Percentiles rank a stretch among this genome's conserved stretches.
These are phyloP conservation scores for Amanita fuliginea DNA, from an alignment of 768 basidiomycete species.

Conservation along the genomic window DNA sequence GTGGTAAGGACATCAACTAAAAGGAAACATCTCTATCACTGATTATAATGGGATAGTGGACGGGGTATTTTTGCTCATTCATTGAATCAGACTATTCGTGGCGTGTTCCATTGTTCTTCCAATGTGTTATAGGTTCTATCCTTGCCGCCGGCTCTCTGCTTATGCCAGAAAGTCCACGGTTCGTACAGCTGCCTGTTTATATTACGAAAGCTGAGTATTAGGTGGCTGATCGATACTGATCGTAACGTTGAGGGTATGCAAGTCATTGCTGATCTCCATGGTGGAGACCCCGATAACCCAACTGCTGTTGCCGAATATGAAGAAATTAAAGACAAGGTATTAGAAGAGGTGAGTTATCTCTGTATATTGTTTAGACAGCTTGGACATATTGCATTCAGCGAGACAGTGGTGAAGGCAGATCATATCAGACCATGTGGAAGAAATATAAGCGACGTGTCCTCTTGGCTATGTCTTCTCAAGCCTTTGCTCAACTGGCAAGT, in stretches of 20 bases:
- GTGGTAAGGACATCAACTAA: slow-evolving; percentile 38
- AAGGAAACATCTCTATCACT: neutral
- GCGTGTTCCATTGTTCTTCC: slow-evolving; percentile 82
- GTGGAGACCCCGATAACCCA: slow-evolving; percentile 59
- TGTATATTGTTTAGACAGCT: neutral
- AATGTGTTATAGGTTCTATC: slow-evolving; percentile 77
- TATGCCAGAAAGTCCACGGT: slow-evolving; percentile 89
- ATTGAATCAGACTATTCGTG: slow-evolving; percentile 81
- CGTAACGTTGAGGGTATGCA: slow-evolving; percentile 74
- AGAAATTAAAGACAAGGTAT: slow-evolving; percentile 78
- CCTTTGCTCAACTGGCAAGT: slow-evolving; percentile 87
- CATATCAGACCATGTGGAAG: slow-evolving; percentile 78
- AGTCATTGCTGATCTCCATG: slow-evolving; percentile 84
- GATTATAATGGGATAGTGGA: slow-evolving; percentile 47
- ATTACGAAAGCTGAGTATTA: slow-evolving; percentile 20
- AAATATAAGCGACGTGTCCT: slow-evolving; percentile 80
- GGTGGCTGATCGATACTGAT: slow-evolving; percentile 86
- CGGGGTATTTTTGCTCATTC: slow-evolving; percentile 89
- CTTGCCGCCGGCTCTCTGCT: slow-evolving; percentile 70
- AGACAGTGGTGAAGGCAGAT: slow-evolving; percentile 61
- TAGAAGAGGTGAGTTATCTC: slow-evolving; percentile 42
- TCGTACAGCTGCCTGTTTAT: slow-evolving; percentile 15
- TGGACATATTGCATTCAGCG: slow-evolving; percentile 32
- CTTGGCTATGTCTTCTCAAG: slow-evolving; percentile 91
- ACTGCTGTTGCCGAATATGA: slow-evolving; percentile 74